A percentile compares a stretch with the other conserved stretches of the same genome.
phyloP scores from a whole-genome alignment of 2,329 filamentous ascomycete species.

The Cytospora leucostoma region DNA sequence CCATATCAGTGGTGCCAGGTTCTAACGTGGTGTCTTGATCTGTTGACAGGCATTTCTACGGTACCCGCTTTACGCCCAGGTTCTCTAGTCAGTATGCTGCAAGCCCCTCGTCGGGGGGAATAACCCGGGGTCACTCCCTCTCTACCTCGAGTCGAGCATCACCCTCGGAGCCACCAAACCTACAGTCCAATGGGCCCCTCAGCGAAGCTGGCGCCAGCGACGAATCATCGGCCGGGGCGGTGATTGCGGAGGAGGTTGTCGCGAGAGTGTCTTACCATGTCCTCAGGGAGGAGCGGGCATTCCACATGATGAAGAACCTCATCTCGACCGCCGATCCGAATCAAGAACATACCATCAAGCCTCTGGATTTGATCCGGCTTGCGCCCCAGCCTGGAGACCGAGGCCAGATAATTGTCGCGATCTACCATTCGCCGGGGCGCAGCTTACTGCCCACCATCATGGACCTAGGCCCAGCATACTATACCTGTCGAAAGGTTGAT shows the following conservation, averaged over 20 bases:
- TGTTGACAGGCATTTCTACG: constrained; percentile 61
- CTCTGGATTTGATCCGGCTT: constrained; percentile 76
- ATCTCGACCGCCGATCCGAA: constrained; percentile 70
- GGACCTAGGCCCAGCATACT: constrained; percentile 77
- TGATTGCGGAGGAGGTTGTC: constrained; percentile 67
- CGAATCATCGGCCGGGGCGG: constrained; percentile 44
- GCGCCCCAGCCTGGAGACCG: constrained; percentile 69
- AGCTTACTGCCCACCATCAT: constrained; percentile 73
- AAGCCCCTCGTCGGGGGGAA: constrained; percentile 47
- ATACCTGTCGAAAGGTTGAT: constrained; percentile 54
- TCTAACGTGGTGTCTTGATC: constrained; percentile 26
- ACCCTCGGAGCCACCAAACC: constrained; percentile 42
- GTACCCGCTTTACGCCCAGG: constrained; percentile 57
- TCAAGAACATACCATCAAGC: constrained; percentile 75
- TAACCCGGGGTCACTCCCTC: constrained; percentile 36
- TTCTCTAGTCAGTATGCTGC: constrained; percentile 45
- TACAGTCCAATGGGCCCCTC: constrained; percentile 16
- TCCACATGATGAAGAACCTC: constrained; percentile 76
- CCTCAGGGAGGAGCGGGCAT: constrained; percentile 82
- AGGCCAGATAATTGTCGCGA: constrained; percentile 71
- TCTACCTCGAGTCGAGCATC: constrained; percentile 44
- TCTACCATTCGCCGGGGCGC: constrained; percentile 76
- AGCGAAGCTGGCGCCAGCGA: constrained; percentile 23
- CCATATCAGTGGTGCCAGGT: constrained; percentile 3
- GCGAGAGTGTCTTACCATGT: constrained; percentile 82